Conservation (phyloP, 2,329 filamentous ascomycete species). For the Fusarium brevicatenulatum region DNA sequence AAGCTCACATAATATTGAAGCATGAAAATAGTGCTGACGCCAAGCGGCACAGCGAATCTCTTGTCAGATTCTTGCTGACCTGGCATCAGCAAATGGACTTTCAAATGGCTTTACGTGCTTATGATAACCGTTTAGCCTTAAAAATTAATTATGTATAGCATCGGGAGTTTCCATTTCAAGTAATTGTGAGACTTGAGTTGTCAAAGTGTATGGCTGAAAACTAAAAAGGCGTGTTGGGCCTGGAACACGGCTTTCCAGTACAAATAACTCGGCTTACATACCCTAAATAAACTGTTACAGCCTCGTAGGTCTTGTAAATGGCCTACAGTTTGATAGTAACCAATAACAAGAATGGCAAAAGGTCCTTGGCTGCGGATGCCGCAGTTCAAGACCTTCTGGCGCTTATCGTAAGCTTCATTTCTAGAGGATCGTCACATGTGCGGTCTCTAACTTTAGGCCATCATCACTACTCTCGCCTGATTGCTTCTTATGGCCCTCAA, state of each 20-base stretch:
- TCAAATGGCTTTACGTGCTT: background rate
- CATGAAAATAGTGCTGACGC: slow-evolving; percentile 1
- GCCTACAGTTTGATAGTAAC: accelerated
- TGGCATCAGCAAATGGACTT: background rate
- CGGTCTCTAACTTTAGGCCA: background rate
- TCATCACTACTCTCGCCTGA: background rate
- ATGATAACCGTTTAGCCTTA: background rate
- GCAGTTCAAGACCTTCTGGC: background rate
- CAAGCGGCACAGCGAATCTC: background rate
- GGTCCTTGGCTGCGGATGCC: background rate
- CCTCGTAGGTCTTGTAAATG: accelerated
- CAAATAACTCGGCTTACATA: background rate
- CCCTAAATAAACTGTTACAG: background rate
- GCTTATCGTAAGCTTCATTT: background rate
- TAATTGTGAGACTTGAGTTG: background rate
- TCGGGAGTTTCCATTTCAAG: background rate
- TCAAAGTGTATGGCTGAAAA: too few relatives aligned
- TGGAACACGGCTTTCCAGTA: background rate
- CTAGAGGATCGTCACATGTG: background rate
- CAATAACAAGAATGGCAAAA: background rate
- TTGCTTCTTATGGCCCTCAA: background rate
- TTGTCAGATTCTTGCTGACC: background rate
- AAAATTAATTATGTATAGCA: too few relatives aligned
- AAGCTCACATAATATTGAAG: background rate
- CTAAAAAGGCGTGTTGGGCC: background rate